These are phyloP conservation scores for Aristolochia californica DNA, from an alignment of 164 flowering plant genomes.

Conservation along the genomic window DNA sequence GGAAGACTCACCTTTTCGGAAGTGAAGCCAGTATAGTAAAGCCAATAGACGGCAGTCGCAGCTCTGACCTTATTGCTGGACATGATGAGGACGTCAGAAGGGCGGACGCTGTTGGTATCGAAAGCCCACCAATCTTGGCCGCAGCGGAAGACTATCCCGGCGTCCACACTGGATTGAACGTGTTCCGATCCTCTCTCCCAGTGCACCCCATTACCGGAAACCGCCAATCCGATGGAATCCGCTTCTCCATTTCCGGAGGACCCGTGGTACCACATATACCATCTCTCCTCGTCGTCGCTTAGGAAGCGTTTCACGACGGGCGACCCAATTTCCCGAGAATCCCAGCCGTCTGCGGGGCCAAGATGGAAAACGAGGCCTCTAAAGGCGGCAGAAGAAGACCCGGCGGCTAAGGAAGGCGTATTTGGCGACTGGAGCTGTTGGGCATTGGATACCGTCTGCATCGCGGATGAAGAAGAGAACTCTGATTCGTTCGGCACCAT, in stretches of 20 bases:
- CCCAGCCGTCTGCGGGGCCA: constrained; percentile 53
- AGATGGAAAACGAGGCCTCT: constrained; percentile 62
- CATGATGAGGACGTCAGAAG: constrained; percentile 69
- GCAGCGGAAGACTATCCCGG: constrained; percentile 51
- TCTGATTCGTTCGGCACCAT: constrained; percentile 10
- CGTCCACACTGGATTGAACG: constrained; percentile 33
- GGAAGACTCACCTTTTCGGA: constrained; percentile 29
- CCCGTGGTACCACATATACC: constrained; percentile 95
- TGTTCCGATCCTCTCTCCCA: constrained; percentile 63
- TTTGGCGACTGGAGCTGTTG: constrained; percentile 4
- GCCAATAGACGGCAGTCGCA: constrained; percentile 73
- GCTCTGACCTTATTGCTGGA: constrained; percentile 51
- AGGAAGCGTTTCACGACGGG: constrained; percentile 77
- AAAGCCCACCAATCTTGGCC: constrained; percentile 88
- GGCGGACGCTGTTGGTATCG: constrained; percentile 55
- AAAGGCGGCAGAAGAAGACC: constrained; percentile 16
- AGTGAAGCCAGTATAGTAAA: constrained; percentile 66
- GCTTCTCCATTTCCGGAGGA: constrained; percentile 8
- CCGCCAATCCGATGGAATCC: constrained; percentile 65
- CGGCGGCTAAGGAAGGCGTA: constrained; percentile 11
- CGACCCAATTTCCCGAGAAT: constrained; percentile 50
- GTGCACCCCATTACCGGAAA: constrained; percentile 75
- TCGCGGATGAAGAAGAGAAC: neutral
- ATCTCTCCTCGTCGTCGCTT: constrained; percentile 79
- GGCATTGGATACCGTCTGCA: constrained; percentile 8